Base-by-base conservation (phyloP, 1,284 basidiomycete genomes). In the Ganoderma meredithae region DNA sequence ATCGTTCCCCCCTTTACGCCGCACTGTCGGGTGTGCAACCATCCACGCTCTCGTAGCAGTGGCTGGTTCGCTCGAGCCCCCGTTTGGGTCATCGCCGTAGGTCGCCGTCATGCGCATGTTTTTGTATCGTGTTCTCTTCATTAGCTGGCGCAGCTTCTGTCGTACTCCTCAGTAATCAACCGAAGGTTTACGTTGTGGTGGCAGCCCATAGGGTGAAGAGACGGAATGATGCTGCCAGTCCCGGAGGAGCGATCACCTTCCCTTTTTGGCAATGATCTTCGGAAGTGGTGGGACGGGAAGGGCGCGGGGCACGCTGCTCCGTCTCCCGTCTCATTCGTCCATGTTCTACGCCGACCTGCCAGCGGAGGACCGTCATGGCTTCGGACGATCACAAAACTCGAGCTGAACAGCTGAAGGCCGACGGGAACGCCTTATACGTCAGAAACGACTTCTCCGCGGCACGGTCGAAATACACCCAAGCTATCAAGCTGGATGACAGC, bases 351-450 rank as follows among this genome's bases (percentile, higher is more conserved):
- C 56, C 31, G 25, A 33, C 39, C 56, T 39, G 39, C 36, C 2
- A 58, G 10, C 33, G 31, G n/a, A 55, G 27, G 27, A 63, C 60
- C 58, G 31, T 8, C 53, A 71, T 71, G 71, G 66, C 73, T 47
- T 70, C 71, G 36, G 71, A 65, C 19, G 66, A 70, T 10, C 56
- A 47, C 17, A 66, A 71, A 44, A 60, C 65, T 60, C 53, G 53
- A 44, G 75, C 70, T 27, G 71, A 71, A 55, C 62, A 67, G 63
- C 72, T 82, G 25, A 81, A 82, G 66, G 76, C 73, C 9, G 77
- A 80, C 52, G 81, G 80, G 2, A 82, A 81, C 68, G 65, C 69
- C 33, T 70, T 80, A 9, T 81, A 81, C 66, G 61, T 49, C 17
- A 65, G 76, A 53, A 75, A 76, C 64, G 60, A 81, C 49, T 79